Evolutionary conservation across 176 grass and related monocot species (phyloP).

Genomic region (Ampelocalamus luodianensis): DNA sequence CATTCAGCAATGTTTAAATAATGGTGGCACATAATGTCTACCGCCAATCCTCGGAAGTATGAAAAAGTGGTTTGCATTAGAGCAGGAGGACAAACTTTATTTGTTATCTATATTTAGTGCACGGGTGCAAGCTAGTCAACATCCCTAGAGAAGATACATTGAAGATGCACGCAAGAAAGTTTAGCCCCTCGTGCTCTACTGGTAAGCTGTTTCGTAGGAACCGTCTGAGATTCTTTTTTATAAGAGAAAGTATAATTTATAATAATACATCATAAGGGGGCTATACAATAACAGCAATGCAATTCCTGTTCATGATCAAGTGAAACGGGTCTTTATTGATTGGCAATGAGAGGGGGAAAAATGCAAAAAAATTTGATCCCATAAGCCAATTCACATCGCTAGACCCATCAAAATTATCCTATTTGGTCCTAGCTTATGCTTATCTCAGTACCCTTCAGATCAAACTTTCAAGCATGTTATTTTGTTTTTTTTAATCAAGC

Average conservation of each 20-base stretch:
- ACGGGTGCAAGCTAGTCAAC: neutral
- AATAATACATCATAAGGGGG: neutral
- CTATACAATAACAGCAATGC: neutral
- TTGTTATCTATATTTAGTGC: slow-evolving; percentile 14
- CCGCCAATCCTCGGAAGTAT: neutral
- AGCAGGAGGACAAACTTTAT: neutral
- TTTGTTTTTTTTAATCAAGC: no score
- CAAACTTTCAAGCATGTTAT: neutral
- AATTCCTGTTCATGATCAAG: slow-evolving; percentile 11
- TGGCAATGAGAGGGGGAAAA: neutral
- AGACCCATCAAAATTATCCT: neutral
- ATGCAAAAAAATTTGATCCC: neutral
- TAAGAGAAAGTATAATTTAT: neutral
- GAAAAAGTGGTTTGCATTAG: neutral
- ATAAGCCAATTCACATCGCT: neutral
- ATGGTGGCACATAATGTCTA: neutral
- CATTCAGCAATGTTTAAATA: neutral
- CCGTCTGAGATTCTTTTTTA: neutral
- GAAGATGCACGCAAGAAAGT: neutral
- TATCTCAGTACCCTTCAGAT: neutral
- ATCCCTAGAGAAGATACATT: neutral
- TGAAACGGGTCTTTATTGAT: slow-evolving; percentile 23
- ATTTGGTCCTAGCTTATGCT: neutral
- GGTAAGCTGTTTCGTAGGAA: neutral
- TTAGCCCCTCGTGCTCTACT: neutral